Conservation (phyloP, 352 stramenopile species). For the Pythium sp. region DNA sequence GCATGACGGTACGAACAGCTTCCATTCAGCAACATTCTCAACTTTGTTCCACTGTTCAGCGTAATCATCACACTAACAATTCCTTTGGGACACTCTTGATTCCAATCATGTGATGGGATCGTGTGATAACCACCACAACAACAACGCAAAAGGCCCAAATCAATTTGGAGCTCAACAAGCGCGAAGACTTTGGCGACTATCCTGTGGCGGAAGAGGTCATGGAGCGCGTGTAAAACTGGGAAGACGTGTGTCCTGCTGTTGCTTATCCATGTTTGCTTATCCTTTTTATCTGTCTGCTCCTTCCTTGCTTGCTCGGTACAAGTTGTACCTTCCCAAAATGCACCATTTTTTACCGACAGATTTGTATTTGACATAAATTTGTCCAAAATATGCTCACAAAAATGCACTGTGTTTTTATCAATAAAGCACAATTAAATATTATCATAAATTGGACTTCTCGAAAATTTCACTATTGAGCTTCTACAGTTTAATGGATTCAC, state of each 20-base stretch:
- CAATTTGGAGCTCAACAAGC: constrained; percentile 90
- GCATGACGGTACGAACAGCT: constrained; percentile 77
- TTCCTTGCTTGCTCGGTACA: too few species aligned
- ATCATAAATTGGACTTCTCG: too few species aligned
- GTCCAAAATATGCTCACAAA: too few species aligned
- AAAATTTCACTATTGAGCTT: too few species aligned
- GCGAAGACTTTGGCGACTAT: constrained; percentile 49
- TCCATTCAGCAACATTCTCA: too few species aligned
- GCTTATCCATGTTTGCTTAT: background rate
- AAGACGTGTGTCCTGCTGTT: background rate
- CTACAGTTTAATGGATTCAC: too few species aligned
- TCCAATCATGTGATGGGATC: background rate
- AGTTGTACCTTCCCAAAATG: too few species aligned
- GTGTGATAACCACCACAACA: background rate
- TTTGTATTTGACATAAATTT: too few species aligned
- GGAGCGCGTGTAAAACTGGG: constrained; percentile 47
- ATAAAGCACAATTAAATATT: too few species aligned
- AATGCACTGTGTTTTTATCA: too few species aligned
- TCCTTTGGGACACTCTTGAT: background rate
- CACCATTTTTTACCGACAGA: too few species aligned
- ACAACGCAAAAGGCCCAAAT: constrained; percentile 62
- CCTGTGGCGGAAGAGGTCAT: constrained; percentile 51
- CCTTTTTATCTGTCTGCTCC: background rate
- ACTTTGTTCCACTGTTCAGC: background rate
- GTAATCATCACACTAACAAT: background rate